These are phyloP conservation scores for Plasmodium gonderi DNA, from an alignment of 169 alveolate species.

Conservation along the genomic window DNA sequence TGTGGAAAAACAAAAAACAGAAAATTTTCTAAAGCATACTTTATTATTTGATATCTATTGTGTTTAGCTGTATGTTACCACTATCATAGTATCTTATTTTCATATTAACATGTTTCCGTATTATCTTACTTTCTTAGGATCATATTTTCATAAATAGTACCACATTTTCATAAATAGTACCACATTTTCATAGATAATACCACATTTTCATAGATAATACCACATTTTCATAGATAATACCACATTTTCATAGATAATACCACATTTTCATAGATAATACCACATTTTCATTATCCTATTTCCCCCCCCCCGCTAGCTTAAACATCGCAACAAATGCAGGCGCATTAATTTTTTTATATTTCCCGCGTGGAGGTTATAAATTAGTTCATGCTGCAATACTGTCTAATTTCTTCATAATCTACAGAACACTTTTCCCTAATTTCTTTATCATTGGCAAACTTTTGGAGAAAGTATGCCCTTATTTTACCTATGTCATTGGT, in stretches of 20 bases:
- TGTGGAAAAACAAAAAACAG: not conserved
- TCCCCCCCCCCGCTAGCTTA: no score
- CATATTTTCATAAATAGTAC: no score
- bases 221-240: no score
- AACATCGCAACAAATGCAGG: no score
- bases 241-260: no score
- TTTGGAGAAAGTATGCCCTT: conserved; percentile 34
- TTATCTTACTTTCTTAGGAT: no score
- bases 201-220: no score
- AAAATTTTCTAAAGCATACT: not conserved
- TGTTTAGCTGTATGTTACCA: not conserved
- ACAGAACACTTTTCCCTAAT: conserved; percentile 54
- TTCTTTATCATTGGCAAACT: conserved; percentile 23
- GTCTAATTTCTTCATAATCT: conserved; percentile 61
- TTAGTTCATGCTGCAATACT: conserved; percentile 23
- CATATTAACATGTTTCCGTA: no score
- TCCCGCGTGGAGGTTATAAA: not conserved
- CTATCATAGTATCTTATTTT: not conserved
- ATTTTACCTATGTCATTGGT: conserved; percentile 41
- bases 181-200: no score
- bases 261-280: no score
- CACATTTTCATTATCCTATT: no score
- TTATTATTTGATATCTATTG: not conserved
- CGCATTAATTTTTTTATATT: not conserved
- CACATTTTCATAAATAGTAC: no score